phyloP scores from a whole-genome alignment of 257 asterid species.

The Oldenlandia corymbosa region DNA sequence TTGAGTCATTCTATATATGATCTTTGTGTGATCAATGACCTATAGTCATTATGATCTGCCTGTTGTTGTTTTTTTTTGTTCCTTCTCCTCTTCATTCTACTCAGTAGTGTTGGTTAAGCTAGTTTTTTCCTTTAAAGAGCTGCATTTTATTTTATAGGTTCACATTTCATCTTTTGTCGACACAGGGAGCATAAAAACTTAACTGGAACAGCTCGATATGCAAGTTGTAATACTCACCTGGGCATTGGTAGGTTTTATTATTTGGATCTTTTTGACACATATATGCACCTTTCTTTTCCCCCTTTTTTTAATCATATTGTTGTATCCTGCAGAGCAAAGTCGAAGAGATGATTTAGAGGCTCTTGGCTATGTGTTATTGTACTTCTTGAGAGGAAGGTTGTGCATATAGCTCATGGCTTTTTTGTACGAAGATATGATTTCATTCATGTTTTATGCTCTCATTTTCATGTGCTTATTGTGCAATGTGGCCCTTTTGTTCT shows the following conservation, averaged over 20 bases:
- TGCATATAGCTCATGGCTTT: background rate
- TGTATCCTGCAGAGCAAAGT: constrained; percentile 35
- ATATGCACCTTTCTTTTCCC: background rate
- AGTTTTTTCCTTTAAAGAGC: background rate
- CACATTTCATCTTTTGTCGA: background rate
- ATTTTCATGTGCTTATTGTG: background rate
- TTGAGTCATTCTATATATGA: too few relatives aligned
- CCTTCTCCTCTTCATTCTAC: background rate
- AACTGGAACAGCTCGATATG: constrained; percentile 98
- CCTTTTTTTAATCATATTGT: background rate
- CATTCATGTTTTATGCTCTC: background rate
- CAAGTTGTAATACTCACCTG: constrained; percentile 98
- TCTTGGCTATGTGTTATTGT: constrained; percentile 44
- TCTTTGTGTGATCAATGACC: too few relatives aligned
- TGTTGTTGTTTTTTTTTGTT: background rate
- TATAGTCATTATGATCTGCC: background rate
- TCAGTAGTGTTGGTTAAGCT: too few relatives aligned
- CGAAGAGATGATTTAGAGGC: constrained; percentile 48
- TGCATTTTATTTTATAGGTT: background rate
- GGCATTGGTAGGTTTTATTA: constrained; percentile 63
- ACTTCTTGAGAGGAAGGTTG: constrained; percentile 44
- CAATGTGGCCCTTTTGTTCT: background rate
- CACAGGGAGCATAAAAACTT: constrained; percentile 92
- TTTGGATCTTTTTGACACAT: background rate
- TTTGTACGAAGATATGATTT: background rate